Evolutionary conservation across 2,329 filamentous ascomycete species (phyloP), one percentile per base, ranked within the genome.

Genomic region (Coleophoma eucalyptorum): DNA sequence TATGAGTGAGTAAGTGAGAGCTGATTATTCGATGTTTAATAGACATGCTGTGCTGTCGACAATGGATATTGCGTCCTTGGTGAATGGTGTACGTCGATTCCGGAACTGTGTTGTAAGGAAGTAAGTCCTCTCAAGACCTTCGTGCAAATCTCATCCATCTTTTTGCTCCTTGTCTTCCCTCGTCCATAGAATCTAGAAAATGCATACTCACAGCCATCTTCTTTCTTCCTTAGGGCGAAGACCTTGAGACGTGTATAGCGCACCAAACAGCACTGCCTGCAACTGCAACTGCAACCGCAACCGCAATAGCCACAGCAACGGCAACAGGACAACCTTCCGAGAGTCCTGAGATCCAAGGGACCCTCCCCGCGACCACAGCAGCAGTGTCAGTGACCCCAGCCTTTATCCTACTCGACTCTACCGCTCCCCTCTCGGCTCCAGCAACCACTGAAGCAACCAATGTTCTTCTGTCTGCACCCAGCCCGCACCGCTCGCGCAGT

Each of bases 41-140:
- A 60, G 56, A 52, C 37, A 32, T 61, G 53, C 21, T 61, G 56
- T 21, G 40, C 41, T 13, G 18, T 55, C 11, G 57, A 61, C 32
- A 41, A 54, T 26, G 53, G 53, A 5, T 60, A 58, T 19, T 61
- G 54, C 43, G 47, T 47, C 12, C 19, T 34, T 18, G 58, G 54
- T 3, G 49, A 54, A 35, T 54, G 50, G 40, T 61, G 56, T 31
- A 57, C 57, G 10, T 50, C 55, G 3, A 48, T 58, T 15, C 43
- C 44, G 2, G 57, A 57, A 1, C 57, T 48, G 21, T 60, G 57
- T 26, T 61, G 58, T 46, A 52, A 55, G 7, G 34, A 51, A 20
- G 58, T 58, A 54, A 40, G 48, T 20, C 20, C 21, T 19, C 21
- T n/a, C 7, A 2, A 38, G 15, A 7, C 41, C 18, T 12, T 43